Percentiles rank a stretch among this genome's conserved stretches.
Evolutionary conservation across 306 rosid genomes (phyloP).

Genomic region (Medicago truncatula): MtrunA17r5.0-ANR NC_053045.1:61480501-61481000

Average conservation of each 20-base stretch:
- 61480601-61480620: constrained; percentile 77
- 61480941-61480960: background rate
- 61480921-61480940: constrained; percentile 10
- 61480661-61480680: background rate
- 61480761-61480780: no score
- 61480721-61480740: no score
- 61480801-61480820: no score
- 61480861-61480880: constrained; percentile 42
- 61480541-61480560: constrained; percentile 46
- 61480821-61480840: no score
- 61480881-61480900: background rate
- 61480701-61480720: no score
- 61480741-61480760: no score
- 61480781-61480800: no score
- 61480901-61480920: background rate
- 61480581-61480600: constrained; percentile 80
- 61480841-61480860: no score
- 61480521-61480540: constrained; percentile 42
- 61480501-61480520: constrained; percentile 46
- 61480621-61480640: constrained; percentile 77
- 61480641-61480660: constrained; percentile 49
- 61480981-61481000: constrained; percentile 38
- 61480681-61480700: no score
- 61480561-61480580: constrained; percentile 66
- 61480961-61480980: constrained; percentile 42